A percentile compares a stretch with the other conserved stretches of the same genome.
Conservation (phyloP, 805 yeast species). For the Candida awuae region DNA sequence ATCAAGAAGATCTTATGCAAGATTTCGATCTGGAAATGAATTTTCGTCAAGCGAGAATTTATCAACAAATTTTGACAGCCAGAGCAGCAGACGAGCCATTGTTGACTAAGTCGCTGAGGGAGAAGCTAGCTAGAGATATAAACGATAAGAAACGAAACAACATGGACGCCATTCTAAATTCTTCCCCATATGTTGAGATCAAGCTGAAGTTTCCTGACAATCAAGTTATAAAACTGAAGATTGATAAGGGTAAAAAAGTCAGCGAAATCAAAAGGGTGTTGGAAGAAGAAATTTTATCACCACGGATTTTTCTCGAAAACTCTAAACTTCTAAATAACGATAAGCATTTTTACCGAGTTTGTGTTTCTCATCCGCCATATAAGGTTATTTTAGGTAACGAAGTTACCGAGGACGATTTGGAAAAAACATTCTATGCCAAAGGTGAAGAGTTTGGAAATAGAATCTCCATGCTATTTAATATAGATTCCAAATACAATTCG, state of each 20-base stretch:
- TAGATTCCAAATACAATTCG: no score
- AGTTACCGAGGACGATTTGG: no score
- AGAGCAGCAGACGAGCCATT: constrained; percentile 33
- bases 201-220: not conserved
- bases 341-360: no score
- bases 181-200: not conserved
- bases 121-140: constrained; percentile 19
- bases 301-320: no score
- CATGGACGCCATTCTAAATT: not conserved
- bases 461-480: no score
- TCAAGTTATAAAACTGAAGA: not conserved
- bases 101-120: constrained; percentile 29
- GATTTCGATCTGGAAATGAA: constrained; percentile 40
- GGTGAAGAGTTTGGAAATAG: no score
- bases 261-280: not conserved
- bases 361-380: no score
- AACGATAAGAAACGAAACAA: not conserved
- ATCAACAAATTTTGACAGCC: constrained; percentile 41
- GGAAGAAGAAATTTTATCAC: no score
- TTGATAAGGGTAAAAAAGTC: not conserved
- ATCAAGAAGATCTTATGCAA: constrained; percentile 21
- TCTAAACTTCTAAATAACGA: no score
- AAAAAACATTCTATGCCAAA: no score
- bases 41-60: constrained; percentile 44
- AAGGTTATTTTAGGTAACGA: no score